These are phyloP conservation scores for Moesziomyces globuligerus DNA, from an alignment of 1,284 basidiomycete genomes.

Conservation along the genomic window DNA sequence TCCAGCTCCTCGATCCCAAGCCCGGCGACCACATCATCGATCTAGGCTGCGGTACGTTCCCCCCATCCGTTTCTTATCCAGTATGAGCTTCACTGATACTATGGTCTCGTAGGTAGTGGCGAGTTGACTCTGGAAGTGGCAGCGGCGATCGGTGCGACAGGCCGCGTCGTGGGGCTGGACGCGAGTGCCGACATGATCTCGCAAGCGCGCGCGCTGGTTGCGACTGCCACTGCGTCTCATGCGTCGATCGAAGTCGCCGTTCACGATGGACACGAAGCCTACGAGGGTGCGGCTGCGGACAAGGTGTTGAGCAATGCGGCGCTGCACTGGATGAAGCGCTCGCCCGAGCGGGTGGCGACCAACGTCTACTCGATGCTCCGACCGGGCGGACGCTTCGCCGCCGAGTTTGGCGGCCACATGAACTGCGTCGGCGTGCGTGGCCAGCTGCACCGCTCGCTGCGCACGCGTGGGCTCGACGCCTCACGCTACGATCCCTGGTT, in stretches of 20 bases:
- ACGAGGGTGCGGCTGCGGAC: conserved; percentile 4
- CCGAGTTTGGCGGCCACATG: conserved; percentile 37
- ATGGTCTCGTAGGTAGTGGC: conserved; percentile 22
- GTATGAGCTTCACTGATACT: background rate
- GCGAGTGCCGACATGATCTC: conserved; percentile 39
- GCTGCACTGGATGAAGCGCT: conserved; percentile 45
- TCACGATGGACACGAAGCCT: conserved; percentile 23
- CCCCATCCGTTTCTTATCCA: too few relatives aligned
- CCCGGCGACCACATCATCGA: conserved; percentile 45
- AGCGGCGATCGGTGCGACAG: conserved; percentile 5
- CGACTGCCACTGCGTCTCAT: background rate
- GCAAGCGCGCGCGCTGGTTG: conserved; percentile 8
- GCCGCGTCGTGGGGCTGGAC: conserved; percentile 29
- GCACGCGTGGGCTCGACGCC: conserved; percentile 13
- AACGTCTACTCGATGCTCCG: conserved; percentile 2
- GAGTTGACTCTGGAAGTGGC: conserved; percentile 36
- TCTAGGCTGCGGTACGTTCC: conserved; percentile 41
- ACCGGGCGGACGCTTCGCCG: conserved; percentile 26
- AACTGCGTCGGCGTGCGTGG: conserved; percentile 34
- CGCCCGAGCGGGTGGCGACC: conserved; percentile 5
- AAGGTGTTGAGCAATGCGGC: conserved; percentile 51
- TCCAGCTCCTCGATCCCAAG: conserved; percentile 38
- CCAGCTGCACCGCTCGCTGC: conserved; percentile 14
- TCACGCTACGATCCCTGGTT: conserved; percentile 31
- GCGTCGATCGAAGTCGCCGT: conserved; percentile 7